Conservation (phyloP, 73 alveolate genomes). For the Uronychia binucleata region DNA sequence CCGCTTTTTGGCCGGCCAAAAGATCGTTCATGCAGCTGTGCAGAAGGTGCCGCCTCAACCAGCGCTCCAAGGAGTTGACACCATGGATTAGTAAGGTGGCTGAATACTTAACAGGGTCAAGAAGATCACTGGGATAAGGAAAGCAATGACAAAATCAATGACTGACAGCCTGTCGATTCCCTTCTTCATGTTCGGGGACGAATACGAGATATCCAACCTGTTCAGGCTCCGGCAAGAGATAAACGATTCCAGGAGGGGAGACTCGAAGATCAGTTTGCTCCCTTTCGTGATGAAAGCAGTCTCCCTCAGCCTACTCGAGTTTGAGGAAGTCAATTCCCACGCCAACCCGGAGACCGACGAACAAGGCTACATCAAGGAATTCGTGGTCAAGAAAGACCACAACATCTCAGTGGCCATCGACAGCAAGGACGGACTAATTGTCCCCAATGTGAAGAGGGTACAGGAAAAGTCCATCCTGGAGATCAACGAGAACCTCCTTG, state of each 20-base stretch:
- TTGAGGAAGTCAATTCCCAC: slow-evolving; percentile 73
- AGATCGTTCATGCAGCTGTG: too few species aligned
- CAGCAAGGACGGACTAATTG: slow-evolving; percentile 83
- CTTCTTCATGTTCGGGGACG: slow-evolving; percentile 79
- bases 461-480: slow-evolving; percentile 73
- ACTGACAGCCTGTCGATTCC: slow-evolving; percentile 80
- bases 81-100: background rate
- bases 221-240: slow-evolving; percentile 56
- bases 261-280: slow-evolving; percentile 68
- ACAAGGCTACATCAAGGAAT: slow-evolving; percentile 72
- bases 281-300: slow-evolving; percentile 85
- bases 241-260: background rate
- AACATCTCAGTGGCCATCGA: slow-evolving; percentile 88
- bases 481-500: slow-evolving; percentile 66
- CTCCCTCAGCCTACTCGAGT: slow-evolving; percentile 72
- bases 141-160: slow-evolving; percentile 87
- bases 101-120: slow-evolving; percentile 13
- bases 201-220: slow-evolving; percentile 67
- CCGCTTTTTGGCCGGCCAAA: too few species aligned
- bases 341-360: slow-evolving; percentile 46
- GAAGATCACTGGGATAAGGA: slow-evolving; percentile 72
- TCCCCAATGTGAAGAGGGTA: slow-evolving; percentile 83
- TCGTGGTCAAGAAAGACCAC: slow-evolving; percentile 73
- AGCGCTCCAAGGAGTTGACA: slow-evolving; percentile 5
- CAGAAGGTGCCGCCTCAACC: slow-evolving; percentile 5